Evolutionary conservation across 495 filamentous ascomycete species (phyloP), one percentile per base, ranked within the genome.

Genomic region (Aspergillus ellipticus): DNA sequence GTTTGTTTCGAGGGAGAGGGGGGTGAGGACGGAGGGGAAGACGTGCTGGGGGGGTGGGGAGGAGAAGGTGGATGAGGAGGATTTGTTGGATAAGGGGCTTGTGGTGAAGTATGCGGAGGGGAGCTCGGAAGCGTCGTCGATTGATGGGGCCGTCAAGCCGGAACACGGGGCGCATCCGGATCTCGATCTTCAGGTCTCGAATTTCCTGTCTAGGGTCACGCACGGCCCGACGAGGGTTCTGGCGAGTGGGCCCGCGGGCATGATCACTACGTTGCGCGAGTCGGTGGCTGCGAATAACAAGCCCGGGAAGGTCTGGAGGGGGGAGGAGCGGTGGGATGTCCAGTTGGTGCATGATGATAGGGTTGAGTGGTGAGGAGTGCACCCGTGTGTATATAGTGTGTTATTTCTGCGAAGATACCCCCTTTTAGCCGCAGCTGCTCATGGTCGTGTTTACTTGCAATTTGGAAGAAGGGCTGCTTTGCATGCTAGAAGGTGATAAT

Each of bases 171-270:
- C 17, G 17, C 59, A 76, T 60, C 74, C 76, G 2, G 51, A 33
- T 29, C 54, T 29, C 31, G 50, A 35, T 1, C 39, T 37, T 0
- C 43, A 71, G n/a, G 51, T 76, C 6, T 49, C 41, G 7, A 60
- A 58, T 9, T 77, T 79, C 51, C 43, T 74, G 10, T 37, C 52
- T 0, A 60, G 60, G 28, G 68, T 68, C 0, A 53, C 63, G 0
- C 33, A 42, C 2, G 83, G 83, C 0, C 71, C 77, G 6, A 83
- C 81, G 1, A 65, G 74, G 10, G 82, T 89, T 0, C 70, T 86
- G 60, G 84, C 75, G 0, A 86, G 82, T 58, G 85, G 85, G 16
- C 85, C 86, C 17, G 69, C 73, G n/a, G 74, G 69, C 1, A 82
- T 87, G 79, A 77, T 84, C 3, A 72, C 69, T 2, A 80, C 83